A percentile compares a stretch with the other conserved stretches of the same genome.
Evolutionary conservation across 768 basidiomycete genomes (phyloP).

Genomic region (Naematelia aurantialba): DNA sequence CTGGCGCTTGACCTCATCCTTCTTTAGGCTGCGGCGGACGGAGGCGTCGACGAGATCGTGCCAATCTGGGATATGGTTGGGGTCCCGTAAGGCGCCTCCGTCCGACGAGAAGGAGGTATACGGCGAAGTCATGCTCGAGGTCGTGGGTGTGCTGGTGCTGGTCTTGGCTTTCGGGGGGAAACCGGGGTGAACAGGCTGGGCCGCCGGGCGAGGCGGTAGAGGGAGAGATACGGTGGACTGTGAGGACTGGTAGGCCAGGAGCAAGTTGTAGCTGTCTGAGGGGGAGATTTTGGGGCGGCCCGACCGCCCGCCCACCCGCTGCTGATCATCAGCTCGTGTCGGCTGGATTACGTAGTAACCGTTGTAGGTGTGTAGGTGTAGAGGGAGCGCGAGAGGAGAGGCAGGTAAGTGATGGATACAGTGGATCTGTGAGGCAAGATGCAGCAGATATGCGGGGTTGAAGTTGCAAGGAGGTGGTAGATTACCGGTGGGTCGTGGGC

Average conservation of each 20-base stretch:
- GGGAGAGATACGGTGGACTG: slow-evolving; percentile 15
- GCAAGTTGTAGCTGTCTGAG: slow-evolving; percentile 32
- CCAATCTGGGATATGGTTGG: slow-evolving; percentile 38
- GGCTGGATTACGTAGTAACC: not conserved
- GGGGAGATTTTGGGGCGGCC: slow-evolving; percentile 17
- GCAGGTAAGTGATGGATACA: not conserved
- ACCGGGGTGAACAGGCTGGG: too few relatives aligned
- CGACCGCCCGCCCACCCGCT: too few relatives aligned
- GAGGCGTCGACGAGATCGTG: slow-evolving; percentile 37
- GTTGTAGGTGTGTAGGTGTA: not conserved
- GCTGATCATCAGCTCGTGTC: not conserved
- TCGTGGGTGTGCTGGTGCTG: too few relatives aligned
- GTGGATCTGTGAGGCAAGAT: not conserved
- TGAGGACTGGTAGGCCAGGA: slow-evolving; percentile 36
- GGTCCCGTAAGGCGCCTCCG: not conserved
- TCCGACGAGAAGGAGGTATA: slow-evolving; percentile 13
- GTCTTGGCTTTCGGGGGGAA: not conserved
- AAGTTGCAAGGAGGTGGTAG: too few relatives aligned
- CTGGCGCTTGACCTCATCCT: slow-evolving; percentile 35
- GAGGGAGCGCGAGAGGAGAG: not conserved
- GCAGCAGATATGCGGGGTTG: not conserved
- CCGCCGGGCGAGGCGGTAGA: slow-evolving; percentile 6
- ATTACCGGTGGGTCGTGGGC: not conserved
- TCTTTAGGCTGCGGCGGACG: slow-evolving; percentile 24
- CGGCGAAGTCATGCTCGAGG: slow-evolving; percentile 1